These are phyloP conservation scores for Chlorella ohadii DNA, from an alignment of 139 green algal species.

Conservation along the genomic window DNA sequence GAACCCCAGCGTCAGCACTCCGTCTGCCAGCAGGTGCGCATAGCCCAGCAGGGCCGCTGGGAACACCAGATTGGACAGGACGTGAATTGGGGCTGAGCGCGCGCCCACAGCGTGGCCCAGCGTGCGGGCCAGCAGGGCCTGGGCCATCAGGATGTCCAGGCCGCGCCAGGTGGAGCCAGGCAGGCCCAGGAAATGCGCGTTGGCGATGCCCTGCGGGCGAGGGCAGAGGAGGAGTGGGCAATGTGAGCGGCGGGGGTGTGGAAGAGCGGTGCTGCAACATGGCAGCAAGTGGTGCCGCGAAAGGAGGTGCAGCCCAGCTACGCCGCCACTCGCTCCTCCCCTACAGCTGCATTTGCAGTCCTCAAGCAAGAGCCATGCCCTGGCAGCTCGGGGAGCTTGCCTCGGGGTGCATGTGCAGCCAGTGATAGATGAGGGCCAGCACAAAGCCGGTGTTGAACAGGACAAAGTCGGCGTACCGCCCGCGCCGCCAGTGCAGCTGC, in stretches of 20 bases:
- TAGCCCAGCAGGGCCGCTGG: background rate
- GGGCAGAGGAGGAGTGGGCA: background rate
- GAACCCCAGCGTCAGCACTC: slow-evolving; percentile 25
- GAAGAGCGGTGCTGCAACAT: background rate
- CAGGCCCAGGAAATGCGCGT: slow-evolving; percentile 24
- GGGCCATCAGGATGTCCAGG: slow-evolving; percentile 41
- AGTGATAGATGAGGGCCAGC: slow-evolving; percentile 30
- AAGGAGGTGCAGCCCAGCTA: no score
- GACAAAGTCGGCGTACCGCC: slow-evolving; percentile 24
- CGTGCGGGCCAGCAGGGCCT: slow-evolving; percentile 39
- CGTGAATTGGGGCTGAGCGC: background rate
- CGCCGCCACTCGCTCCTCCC: no score
- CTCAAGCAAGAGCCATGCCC: no score
- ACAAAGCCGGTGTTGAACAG: slow-evolving; percentile 26
- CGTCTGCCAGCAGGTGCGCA: slow-evolving; percentile 18
- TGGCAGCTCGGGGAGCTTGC: background rate
- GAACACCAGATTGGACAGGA: slow-evolving; percentile 21
- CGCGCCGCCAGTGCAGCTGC: background rate
- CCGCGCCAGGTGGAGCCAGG: slow-evolving; percentile 31
- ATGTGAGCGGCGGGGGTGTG: background rate
- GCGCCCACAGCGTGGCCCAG: slow-evolving; percentile 39
- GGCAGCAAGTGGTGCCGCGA: no score
- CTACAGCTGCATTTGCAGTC: no score
- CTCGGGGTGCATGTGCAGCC: slow-evolving; percentile 18
- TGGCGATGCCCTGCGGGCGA: slow-evolving; percentile 24